These are phyloP conservation scores for Kondoa malvinella DNA, from an alignment of 768 basidiomycete species.

Conservation along the genomic window DNA sequence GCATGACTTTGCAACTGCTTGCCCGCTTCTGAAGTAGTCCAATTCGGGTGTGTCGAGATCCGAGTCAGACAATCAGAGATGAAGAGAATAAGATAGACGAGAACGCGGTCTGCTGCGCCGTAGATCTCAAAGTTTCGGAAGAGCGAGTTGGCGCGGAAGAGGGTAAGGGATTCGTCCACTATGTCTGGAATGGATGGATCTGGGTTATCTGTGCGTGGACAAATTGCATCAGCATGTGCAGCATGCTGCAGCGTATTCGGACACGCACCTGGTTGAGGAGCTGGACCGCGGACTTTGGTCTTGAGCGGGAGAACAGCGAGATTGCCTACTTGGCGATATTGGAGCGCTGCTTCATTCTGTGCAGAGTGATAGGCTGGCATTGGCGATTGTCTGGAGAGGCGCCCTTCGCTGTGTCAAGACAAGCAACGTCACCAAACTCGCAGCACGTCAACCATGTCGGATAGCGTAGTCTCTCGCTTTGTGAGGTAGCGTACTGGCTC, in stretches of 20 bases:
- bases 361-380: constrained; percentile 8
- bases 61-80: constrained; percentile 92
- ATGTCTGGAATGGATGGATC: constrained; percentile 69
- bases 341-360: not conserved
- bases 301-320: constrained; percentile 75
- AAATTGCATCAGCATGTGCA: not conserved
- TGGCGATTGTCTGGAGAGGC: not conserved
- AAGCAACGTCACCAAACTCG: not conserved
- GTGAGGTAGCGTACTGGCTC: not conserved
- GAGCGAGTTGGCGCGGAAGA: constrained; percentile 95
- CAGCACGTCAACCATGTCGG: not conserved
- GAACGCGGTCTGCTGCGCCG: constrained; percentile 33
- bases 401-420: no score
- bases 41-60: constrained; percentile 40
- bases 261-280: constrained; percentile 45
- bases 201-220: constrained; percentile 36
- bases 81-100: constrained; percentile 94
- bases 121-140: constrained; percentile 99
- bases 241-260: not conserved
- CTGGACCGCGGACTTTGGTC: constrained; percentile 80
- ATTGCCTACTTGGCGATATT: constrained; percentile 48
- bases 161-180: constrained; percentile 84
- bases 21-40: constrained; percentile 60
- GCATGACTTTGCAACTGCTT: constrained; percentile 81
- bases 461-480: not conserved